Base-by-base conservation (phyloP, 805 yeast species). In the Metschnikowia gelsemii region DNA sequence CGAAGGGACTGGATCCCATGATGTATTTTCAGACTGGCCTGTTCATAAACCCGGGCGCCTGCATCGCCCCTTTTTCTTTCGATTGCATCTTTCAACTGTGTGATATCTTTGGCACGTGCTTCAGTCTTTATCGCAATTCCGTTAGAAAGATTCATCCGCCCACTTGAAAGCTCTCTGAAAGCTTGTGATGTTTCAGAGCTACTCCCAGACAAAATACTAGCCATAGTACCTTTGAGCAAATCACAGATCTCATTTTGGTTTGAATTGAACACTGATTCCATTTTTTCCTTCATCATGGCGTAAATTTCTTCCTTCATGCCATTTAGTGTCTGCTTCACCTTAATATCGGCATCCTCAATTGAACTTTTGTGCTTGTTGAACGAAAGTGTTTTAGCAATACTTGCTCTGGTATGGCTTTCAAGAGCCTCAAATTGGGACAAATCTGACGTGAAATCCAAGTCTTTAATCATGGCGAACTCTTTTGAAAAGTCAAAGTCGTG, bases 41-140 rank as follows among this genome's bases (percentile, higher is more conserved):
- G 31, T 8, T 31, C 30, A 13, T 21, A 35, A 5, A 41, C 21
- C 21, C 14, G 30, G 36, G 37, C 33, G 33, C 40, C 40, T 14
- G 44, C 44, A 26, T 29, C 33, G 4, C 16, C 23, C n/a, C 22
- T 35, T 17, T 29, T 29, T 21, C 22, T 16, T 16, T 25, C 20
- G 14, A 41, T 28, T n/a, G 30, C 24, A 21, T 12, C 17, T 13
- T 18, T 17, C n/a, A 41, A 11, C 6, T n/a, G 9, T 8, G 24
- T 16, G 9, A 41, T 16, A 5, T 12, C 17, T 8, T 27, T 30
- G 13, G 23, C 16, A 8, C 32, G 35, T 12, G 19, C 31, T 5
- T 18, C 29, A 13, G 44, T 16, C 20, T 41, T 41, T 12, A 17
- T 6, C 12, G 32, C 38, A 12, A 41, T 23, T 4, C 14, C 36